These are phyloP conservation scores for Lojkania enalia DNA, from an alignment of 2,329 filamentous ascomycete species.

Conservation along the genomic window DNA sequence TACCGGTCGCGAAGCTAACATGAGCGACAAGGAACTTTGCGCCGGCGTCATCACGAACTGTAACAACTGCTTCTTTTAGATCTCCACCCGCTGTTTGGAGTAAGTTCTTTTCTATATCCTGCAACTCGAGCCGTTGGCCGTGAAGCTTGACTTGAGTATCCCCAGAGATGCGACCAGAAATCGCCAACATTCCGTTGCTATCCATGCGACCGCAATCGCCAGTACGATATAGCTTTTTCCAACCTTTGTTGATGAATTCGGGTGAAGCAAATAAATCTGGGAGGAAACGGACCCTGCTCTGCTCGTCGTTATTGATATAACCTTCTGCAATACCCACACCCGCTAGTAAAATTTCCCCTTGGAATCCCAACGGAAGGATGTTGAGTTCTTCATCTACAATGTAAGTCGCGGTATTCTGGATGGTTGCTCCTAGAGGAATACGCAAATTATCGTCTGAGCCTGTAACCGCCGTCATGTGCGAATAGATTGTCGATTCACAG, in stretches of 20 bases:
- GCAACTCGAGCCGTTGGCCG: slow-evolving; percentile 53
- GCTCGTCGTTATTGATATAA: slow-evolving; percentile 34
- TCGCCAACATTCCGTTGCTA: slow-evolving; percentile 39
- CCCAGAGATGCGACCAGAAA: slow-evolving; percentile 46
- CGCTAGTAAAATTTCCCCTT: slow-evolving; percentile 50
- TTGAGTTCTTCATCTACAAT: slow-evolving; percentile 10
- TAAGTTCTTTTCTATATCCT: slow-evolving; percentile 49
- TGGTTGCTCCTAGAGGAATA: background rate
- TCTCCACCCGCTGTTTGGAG: slow-evolving; percentile 12
- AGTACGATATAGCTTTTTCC: slow-evolving; percentile 42
- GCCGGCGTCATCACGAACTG: slow-evolving; percentile 13
- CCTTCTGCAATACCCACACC: slow-evolving; percentile 44
- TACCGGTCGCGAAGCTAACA: slow-evolving; percentile 29
- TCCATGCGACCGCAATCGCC: slow-evolving; percentile 47
- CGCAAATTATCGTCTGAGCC: too few relatives aligned
- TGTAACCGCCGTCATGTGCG: too few relatives aligned
- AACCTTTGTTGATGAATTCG: slow-evolving; percentile 10
- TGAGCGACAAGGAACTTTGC: slow-evolving; percentile 40
- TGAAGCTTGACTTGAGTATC: slow-evolving; percentile 54
- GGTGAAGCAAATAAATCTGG: slow-evolving; percentile 21
- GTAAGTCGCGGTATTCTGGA: slow-evolving; percentile 13
- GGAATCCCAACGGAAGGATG: slow-evolving; percentile 9
- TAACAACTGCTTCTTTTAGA: slow-evolving; percentile 31
- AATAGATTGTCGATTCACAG: too few relatives aligned
- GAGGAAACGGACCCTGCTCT: slow-evolving; percentile 27